These are phyloP conservation scores for Saccharomycopsis malanga DNA, from an alignment of 805 yeast species.

Conservation along the genomic window DNA sequence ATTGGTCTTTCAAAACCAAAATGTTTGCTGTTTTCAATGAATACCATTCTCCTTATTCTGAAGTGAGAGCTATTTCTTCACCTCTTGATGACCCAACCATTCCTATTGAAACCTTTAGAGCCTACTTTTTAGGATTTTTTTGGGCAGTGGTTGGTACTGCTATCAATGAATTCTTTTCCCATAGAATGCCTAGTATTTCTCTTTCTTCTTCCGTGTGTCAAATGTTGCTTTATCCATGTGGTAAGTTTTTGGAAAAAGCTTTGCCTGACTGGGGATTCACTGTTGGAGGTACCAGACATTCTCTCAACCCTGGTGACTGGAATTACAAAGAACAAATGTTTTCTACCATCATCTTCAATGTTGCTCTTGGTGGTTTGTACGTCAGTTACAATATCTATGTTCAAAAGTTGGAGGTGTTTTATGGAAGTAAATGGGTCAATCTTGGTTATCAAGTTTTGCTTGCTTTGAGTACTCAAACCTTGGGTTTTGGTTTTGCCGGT, in stretches of 20 bases:
- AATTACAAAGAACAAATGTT: constrained; percentile 59
- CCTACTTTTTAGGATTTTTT: constrained; percentile 32
- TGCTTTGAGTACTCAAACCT: constrained; percentile 47
- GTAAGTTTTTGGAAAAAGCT: constrained; percentile 34
- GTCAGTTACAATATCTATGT: constrained; percentile 34
- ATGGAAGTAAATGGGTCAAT: constrained; percentile 28
- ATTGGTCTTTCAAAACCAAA: constrained; percentile 26
- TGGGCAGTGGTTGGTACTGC: constrained; percentile 50
- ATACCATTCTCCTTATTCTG: constrained; percentile 54
- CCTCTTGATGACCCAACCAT: constrained; percentile 41
- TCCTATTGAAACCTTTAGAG: constrained; percentile 44
- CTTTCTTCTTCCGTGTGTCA: constrained; percentile 39
- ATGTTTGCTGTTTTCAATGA: constrained; percentile 33
- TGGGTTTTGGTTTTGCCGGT: constrained; percentile 66
- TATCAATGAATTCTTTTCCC: constrained; percentile 50
- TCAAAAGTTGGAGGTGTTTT: constrained; percentile 28
- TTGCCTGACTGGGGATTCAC: constrained; percentile 42
- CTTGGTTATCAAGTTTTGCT: constrained; percentile 50
- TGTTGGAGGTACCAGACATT: constrained; percentile 33
- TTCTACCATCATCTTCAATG: constrained; percentile 39
- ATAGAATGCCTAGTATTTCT: constrained; percentile 46
- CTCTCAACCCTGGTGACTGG: constrained; percentile 61
- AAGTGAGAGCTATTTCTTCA: constrained; percentile 56
- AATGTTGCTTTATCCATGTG: constrained; percentile 40
- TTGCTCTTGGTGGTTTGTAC: constrained; percentile 30